Evolutionary conservation across 352 stramenopile species (phyloP).

Genomic region (Pythium apleroticum): DNA sequence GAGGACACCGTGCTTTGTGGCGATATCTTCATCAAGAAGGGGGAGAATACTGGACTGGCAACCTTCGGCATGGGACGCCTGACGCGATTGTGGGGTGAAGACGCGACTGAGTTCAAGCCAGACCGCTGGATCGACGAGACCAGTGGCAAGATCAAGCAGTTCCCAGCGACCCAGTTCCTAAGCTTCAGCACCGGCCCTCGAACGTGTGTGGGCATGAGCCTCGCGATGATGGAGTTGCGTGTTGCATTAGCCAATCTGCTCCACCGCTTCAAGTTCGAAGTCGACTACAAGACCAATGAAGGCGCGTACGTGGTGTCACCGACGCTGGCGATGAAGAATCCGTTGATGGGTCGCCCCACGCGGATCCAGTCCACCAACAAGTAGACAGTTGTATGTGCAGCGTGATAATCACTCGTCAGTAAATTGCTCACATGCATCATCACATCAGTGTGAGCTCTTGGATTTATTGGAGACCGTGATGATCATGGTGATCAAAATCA

Average conservation of each 20-base stretch:
- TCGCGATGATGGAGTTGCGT: slow-evolving; percentile 47
- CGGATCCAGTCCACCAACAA: too few relatives aligned
- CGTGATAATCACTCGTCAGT: too few relatives aligned
- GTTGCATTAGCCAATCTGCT: slow-evolving; percentile 18
- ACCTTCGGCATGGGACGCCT: slow-evolving; percentile 40
- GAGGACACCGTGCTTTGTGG: slow-evolving; percentile 50
- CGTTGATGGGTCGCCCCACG: slow-evolving; percentile 1
- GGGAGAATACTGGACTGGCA: slow-evolving; percentile 26
- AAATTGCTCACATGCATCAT: too few relatives aligned
- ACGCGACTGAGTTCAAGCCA: slow-evolving; percentile 56
- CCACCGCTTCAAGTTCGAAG: slow-evolving; percentile 13
- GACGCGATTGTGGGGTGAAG: slow-evolving; percentile 41
- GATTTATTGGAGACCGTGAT: background rate
- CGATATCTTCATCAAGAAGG: slow-evolving; percentile 29
- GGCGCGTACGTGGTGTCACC: slow-evolving; percentile 13
- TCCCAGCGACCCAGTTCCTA: slow-evolving; percentile 31
- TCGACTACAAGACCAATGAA: slow-evolving; percentile 16
- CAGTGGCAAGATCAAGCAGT: slow-evolving; percentile 2
- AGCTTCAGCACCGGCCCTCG: slow-evolving; percentile 45
- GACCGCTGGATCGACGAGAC: slow-evolving; percentile 49
- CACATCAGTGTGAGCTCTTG: background rate
- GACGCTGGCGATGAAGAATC: slow-evolving; percentile 20
- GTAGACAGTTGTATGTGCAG: too few relatives aligned
- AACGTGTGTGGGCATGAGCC: slow-evolving; percentile 41
- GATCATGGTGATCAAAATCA: background rate